Evolutionary conservation across 768 basidiomycete genomes (phyloP).

Genomic region (Rhizopogon rudus): DNA sequence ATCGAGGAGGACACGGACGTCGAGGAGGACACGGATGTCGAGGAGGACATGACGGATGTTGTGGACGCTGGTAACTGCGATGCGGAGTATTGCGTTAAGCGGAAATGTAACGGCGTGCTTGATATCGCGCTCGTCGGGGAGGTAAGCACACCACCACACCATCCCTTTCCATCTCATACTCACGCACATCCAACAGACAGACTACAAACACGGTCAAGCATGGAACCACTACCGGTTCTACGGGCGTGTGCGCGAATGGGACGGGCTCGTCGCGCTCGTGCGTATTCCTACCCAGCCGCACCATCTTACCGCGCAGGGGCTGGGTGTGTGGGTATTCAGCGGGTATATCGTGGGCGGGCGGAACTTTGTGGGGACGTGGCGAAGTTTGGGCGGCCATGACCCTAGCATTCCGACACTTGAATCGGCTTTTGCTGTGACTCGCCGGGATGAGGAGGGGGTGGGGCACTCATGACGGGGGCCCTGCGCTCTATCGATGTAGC

Average conservation of each 20-base stretch:
- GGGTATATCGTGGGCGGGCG: constrained; percentile 65
- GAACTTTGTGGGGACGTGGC: constrained; percentile 73
- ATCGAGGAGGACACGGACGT: background rate
- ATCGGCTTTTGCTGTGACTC: constrained; percentile 59
- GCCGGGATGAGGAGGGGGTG: constrained; percentile 23
- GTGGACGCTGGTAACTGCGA: constrained; percentile 17
- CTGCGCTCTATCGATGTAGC: too few relatives aligned
- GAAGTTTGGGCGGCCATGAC: constrained; percentile 35
- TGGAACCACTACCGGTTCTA: constrained; percentile 45
- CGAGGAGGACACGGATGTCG: constrained; percentile 9
- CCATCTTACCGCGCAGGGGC: background rate
- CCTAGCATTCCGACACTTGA: constrained; percentile 50
- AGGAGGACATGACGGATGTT: constrained; percentile 22
- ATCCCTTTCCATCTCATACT: background rate
- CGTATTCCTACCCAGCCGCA: constrained; percentile 28
- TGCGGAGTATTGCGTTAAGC: constrained; percentile 18
- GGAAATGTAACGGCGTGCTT: constrained; percentile 47
- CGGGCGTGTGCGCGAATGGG: constrained; percentile 54
- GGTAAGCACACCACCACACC: constrained; percentile 28
- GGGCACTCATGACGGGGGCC: too few relatives aligned
- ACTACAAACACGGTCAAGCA: constrained; percentile 39
- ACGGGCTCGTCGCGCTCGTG: constrained; percentile 52
- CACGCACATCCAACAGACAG: constrained; percentile 34
- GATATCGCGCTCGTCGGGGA: constrained; percentile 62
- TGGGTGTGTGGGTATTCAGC: constrained; percentile 46